Evolutionary conservation across 2,329 filamentous ascomycete species (phyloP).

Genomic region (Fusarium multiceps): DNA sequence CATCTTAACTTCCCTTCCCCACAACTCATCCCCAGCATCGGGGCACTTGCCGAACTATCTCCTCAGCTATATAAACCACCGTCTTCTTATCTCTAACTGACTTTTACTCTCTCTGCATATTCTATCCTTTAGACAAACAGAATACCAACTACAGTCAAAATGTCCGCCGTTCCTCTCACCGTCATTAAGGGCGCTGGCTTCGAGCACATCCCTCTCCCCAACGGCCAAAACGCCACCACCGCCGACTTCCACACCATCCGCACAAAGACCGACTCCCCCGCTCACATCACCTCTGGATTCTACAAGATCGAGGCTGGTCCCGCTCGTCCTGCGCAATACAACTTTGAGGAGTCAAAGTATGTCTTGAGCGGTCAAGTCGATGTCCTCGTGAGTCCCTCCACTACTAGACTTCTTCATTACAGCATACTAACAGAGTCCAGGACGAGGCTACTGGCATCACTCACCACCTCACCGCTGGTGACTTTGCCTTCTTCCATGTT

Average conservation of each 20-base stretch:
- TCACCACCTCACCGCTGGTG: constrained; percentile 37
- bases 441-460: constrained; percentile 44
- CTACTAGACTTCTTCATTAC: rapidly evolving
- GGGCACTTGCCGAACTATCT: constrained; percentile 24
- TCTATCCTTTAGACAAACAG: not conserved
- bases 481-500: constrained; percentile 45
- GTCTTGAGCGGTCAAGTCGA: constrained; percentile 42
- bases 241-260: constrained; percentile 44
- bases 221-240: constrained; percentile 41
- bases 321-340: constrained; percentile 36
- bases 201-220: constrained; percentile 41
- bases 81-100: not conserved
- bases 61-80: constrained; percentile 14
- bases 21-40: constrained; percentile 20
- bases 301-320: constrained; percentile 43
- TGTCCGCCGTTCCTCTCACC: constrained; percentile 43
- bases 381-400: constrained; percentile 28
- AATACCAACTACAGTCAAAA: constrained; percentile 1
- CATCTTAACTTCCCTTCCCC: constrained; percentile 2
- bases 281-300: constrained; percentile 41
- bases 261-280: constrained; percentile 41
- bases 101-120: not conserved
- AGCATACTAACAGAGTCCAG: constrained; percentile 11
- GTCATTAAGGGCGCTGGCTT: constrained; percentile 43
- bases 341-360: constrained; percentile 44